A percentile compares a stretch with the other conserved stretches of the same genome.
Evolutionary conservation across 352 stramenopile genomes (phyloP).

Genomic region (Achlya hypogyna): DNA sequence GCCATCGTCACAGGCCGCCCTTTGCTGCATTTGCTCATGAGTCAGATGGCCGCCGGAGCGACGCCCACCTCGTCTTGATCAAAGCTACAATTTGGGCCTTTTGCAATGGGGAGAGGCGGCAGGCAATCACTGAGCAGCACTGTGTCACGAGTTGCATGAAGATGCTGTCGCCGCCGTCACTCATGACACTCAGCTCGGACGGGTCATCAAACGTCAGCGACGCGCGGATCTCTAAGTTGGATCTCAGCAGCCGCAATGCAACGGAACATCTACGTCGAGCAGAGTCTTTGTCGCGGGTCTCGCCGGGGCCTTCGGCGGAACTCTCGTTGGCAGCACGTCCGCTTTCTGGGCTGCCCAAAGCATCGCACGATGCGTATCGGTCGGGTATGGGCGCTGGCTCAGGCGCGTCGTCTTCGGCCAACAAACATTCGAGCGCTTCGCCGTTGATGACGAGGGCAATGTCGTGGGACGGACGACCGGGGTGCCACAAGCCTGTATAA

Average conservation of each 20-base stretch:
- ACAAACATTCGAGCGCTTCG: constrained; percentile 61
- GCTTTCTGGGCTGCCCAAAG: background rate
- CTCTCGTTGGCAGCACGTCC: background rate
- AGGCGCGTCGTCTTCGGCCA: constrained; percentile 22
- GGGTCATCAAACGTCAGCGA: background rate
- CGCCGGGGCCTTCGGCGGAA: background rate
- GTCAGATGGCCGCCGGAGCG: background rate
- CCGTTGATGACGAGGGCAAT: constrained; percentile 76
- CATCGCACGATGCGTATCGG: background rate
- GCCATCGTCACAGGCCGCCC: constrained; percentile 66
- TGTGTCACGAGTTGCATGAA: constrained; percentile 65
- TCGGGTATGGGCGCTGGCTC: background rate
- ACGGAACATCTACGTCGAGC: background rate
- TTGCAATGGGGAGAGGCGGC: constrained; percentile 81
- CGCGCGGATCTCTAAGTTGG: background rate
- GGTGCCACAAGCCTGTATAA: constrained; percentile 64
- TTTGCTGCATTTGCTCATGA: constrained; percentile 19
- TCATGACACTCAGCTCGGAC: background rate
- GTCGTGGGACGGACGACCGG: constrained; percentile 54
- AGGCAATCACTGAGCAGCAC: constrained; percentile 80
- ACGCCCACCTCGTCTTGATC: constrained; percentile 52
- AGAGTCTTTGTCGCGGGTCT: background rate
- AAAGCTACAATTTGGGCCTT: constrained; percentile 79
- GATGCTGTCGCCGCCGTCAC: constrained; percentile 13
- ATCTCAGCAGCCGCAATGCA: constrained; percentile 1